Conservation (phyloP, 345 rosid genomes). For the Pistacia vera region DNA sequence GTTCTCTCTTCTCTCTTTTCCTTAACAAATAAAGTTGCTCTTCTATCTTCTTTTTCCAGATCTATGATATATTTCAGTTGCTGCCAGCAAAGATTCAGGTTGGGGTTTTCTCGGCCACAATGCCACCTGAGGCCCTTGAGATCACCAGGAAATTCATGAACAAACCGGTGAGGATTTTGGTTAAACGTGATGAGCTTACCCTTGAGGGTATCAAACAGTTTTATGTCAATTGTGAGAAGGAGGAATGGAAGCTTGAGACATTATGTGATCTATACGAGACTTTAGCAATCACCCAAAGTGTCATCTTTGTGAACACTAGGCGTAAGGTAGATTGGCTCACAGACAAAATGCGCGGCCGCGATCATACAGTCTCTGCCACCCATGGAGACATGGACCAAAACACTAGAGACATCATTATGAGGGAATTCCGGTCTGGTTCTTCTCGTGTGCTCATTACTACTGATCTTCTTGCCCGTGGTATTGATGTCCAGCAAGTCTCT, state of each 20-base stretch:
- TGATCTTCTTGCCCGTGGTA: constrained; percentile 43
- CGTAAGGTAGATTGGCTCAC: constrained; percentile 54
- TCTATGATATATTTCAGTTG: constrained; percentile 51
- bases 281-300: constrained; percentile 49
- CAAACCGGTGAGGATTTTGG: constrained; percentile 52
- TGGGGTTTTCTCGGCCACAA: constrained; percentile 57
- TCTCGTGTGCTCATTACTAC: constrained; percentile 44
- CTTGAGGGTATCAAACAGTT: constrained; percentile 49
- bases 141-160: constrained; percentile 56
- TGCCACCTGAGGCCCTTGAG: constrained; percentile 61
- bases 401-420: constrained; percentile 42
- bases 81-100: constrained; percentile 47
- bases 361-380: constrained; percentile 34
- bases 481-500: constrained; percentile 47
- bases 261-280: constrained; percentile 46
- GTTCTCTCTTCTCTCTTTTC: neutral
- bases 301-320: constrained; percentile 47
- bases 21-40: neutral
- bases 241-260: constrained; percentile 47
- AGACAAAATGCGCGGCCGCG: constrained; percentile 42
- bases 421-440: constrained; percentile 41
- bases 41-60: constrained; percentile 24
- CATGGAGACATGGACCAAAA: constrained; percentile 48
- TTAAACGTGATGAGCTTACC: constrained; percentile 53
- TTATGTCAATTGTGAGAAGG: constrained; percentile 37